phyloP scores from a whole-genome alignment of 2,329 filamentous ascomycete species.

The Exophiala mesophila region DNA sequence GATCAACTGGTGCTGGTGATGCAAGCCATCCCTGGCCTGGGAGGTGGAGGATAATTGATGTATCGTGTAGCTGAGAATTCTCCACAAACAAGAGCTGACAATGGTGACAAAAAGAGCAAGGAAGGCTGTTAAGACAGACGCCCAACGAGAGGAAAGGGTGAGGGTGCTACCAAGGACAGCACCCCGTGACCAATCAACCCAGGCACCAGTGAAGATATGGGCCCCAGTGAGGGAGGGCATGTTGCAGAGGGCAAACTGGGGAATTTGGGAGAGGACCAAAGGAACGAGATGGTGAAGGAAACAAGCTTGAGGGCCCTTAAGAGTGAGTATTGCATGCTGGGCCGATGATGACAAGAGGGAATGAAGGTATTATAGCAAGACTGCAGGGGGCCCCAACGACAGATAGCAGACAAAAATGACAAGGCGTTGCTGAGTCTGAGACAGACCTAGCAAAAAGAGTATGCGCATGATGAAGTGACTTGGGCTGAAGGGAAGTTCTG shows the following conservation, averaged over 20 bases:
- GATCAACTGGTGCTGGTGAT: slow-evolving; percentile 33
- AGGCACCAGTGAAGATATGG: slow-evolving; percentile 25
- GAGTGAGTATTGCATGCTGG: neutral
- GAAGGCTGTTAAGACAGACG: slow-evolving; percentile 27
- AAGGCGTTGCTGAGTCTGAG: neutral
- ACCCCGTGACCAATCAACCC: slow-evolving; percentile 28
- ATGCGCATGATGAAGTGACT: neutral
- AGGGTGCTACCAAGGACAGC: slow-evolving; percentile 27
- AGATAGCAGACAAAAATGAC: too few species aligned
- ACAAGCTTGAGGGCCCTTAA: neutral
- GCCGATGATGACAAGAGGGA: too few species aligned
- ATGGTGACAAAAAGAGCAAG: slow-evolving; percentile 29
- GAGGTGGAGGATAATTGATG: slow-evolving; percentile 25
- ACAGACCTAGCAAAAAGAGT: neutral
- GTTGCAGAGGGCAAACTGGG: neutral
- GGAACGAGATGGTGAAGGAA: neutral
- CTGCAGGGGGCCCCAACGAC: too few species aligned
- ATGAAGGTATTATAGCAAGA: too few species aligned
- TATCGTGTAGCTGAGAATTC: slow-evolving; percentile 28
- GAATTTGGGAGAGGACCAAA: neutral
- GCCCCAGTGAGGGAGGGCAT: neutral
- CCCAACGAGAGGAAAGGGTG: slow-evolving; percentile 25
- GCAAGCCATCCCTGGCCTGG: slow-evolving; percentile 28
- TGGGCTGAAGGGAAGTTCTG: neutral
- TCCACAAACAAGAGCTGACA: slow-evolving; percentile 28